phyloP scores from a whole-genome alignment of 2,329 filamentous ascomycete species.

The Colletotrichum liriopes region DNA sequence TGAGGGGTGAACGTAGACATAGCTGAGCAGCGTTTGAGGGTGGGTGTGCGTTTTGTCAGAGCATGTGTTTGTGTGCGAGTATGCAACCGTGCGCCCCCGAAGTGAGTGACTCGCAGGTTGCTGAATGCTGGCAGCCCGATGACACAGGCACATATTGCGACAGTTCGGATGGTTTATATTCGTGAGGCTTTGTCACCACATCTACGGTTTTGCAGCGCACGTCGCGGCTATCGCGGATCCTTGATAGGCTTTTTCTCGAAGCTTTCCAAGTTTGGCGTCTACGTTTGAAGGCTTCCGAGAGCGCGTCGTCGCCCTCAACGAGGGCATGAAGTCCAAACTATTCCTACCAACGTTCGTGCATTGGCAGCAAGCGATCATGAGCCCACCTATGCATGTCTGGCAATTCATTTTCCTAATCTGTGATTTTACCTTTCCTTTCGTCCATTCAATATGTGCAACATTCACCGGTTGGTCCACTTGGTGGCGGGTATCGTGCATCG shows the following conservation, averaged over 20 bases:
- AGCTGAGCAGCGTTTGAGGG: constrained; percentile 8
- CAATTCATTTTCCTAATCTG: constrained; percentile 17
- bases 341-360: constrained; percentile 1
- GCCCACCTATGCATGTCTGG: constrained; percentile 21
- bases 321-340: constrained; percentile 19
- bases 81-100: neutral
- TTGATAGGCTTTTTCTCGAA: constrained; percentile 28
- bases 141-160: constrained; percentile 28
- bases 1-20: constrained; percentile 22
- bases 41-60: constrained; percentile 12
- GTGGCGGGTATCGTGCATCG: constrained; percentile 40
- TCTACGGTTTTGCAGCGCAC: constrained; percentile 2
- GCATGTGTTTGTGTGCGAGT: constrained; percentile 9
- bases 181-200: constrained; percentile 9
- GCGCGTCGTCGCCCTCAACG: constrained; percentile 18
- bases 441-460: constrained; percentile 22
- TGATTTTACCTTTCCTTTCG: constrained; percentile 1
- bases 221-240: constrained; percentile 30
- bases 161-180: constrained; percentile 36
- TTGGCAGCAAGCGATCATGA: constrained; percentile 8
- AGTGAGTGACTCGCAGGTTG: constrained; percentile 36
- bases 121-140: constrained; percentile 20
- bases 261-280: constrained; percentile 25
- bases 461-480: constrained; percentile 30
- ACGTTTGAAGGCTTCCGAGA: constrained; percentile 10